Conservation (phyloP, 2,329 filamentous ascomycete genomes). For the Myriosclerotinia scirpicola region DNA sequence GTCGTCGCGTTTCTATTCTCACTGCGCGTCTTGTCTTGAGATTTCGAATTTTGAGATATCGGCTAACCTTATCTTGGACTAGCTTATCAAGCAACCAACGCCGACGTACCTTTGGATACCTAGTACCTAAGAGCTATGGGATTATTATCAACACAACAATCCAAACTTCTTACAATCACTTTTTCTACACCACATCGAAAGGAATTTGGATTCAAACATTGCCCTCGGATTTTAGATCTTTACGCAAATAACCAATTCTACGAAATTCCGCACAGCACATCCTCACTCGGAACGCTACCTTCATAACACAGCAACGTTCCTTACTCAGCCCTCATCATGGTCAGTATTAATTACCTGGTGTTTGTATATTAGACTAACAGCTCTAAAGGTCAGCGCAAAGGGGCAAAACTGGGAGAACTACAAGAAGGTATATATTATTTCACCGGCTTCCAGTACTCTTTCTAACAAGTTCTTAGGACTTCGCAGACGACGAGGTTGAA, state of each 20-base stretch:
- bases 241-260: not conserved
- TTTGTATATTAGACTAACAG: conserved; percentile 11
- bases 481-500: conserved; percentile 92
- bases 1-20: conserved; percentile 26
- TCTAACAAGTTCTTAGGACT: conserved; percentile 44
- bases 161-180: conserved; percentile 16
- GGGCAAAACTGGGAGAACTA: conserved; percentile 98
- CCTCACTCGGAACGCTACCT: not conserved
- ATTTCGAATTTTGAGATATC: conserved; percentile 22
- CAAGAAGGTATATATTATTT: conserved; percentile 65
- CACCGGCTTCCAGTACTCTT: not conserved
- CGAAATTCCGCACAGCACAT: not conserved
- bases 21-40: conserved; percentile 22
- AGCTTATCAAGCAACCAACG: conserved; percentile 23
- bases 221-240: not conserved
- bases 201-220: not conserved
- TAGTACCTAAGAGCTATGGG: conserved; percentile 25
- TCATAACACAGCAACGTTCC: conserved; percentile 5
- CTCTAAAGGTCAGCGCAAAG: conserved; percentile 40
- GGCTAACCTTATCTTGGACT: conserved; percentile 23
- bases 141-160: conserved; percentile 26
- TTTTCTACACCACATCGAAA: conserved; percentile 1
- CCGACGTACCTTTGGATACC: conserved; percentile 26
- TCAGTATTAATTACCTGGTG: not conserved
- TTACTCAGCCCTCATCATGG: conserved; percentile 22